phyloP scores from a whole-genome alignment of 148 eudicot genomes.

The Mesembryanthemum crystallinum region DNA sequence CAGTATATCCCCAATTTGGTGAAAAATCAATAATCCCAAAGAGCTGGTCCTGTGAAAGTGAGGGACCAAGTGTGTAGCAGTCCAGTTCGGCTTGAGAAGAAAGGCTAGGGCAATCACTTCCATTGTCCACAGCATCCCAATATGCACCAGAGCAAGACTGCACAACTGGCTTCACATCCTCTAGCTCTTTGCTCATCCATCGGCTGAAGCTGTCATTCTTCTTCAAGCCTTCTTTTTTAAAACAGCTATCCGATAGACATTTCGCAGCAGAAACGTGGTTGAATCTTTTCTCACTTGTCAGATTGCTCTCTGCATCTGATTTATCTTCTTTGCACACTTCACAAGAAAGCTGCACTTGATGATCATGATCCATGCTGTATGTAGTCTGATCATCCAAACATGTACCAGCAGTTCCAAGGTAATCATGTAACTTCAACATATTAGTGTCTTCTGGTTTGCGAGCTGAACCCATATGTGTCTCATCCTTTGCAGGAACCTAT shows the following conservation, averaged over 20 bases:
- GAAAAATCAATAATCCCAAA: conserved; percentile 70
- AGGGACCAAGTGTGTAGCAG: conserved; percentile 50
- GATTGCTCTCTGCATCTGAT: conserved; percentile 8
- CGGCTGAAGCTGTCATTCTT: conserved; percentile 79
- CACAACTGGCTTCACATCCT: conserved; percentile 49
- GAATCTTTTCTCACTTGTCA: conserved; percentile 31
- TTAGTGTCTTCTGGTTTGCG: neutral
- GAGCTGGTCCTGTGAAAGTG: conserved; percentile 69
- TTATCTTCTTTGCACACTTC: conserved; percentile 4
- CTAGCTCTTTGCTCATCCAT: conserved; percentile 83
- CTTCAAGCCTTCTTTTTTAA: conserved; percentile 42
- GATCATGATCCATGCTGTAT: conserved; percentile 12
- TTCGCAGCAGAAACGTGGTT: conserved; percentile 35
- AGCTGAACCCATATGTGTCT: neutral
- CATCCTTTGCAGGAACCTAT: neutral
- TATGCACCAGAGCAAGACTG: conserved; percentile 46
- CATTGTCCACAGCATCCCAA: conserved; percentile 62
- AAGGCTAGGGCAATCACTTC: conserved; percentile 43
- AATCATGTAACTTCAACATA: neutral
- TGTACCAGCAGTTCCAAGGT: neutral
- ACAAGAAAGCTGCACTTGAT: neutral
- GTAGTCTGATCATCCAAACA: conserved; percentile 16
- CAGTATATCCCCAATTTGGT: conserved; percentile 70
- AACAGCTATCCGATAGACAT: conserved; percentile 38
- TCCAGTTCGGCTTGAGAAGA: conserved; percentile 37